phyloP scores from a whole-genome alignment of 192 early-diverging fungal genomes.

The Podila epicladia region DNA sequence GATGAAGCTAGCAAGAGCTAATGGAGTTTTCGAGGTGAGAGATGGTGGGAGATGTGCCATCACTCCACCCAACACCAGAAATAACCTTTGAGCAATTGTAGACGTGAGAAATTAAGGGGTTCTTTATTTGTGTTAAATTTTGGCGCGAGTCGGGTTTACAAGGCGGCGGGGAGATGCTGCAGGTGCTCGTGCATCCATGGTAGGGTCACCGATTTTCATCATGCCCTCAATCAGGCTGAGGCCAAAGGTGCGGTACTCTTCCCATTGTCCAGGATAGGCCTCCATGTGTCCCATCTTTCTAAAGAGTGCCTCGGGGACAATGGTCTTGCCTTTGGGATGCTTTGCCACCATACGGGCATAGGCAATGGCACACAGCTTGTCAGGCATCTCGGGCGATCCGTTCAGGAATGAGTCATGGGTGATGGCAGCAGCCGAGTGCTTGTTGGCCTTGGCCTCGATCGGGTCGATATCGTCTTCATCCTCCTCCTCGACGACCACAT shows the following conservation, averaged over 20 bases:
- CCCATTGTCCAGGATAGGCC: conserved; percentile 44
- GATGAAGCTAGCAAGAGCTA: no score
- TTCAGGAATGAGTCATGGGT: neutral
- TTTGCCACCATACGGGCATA: conserved; percentile 49
- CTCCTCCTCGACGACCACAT: conserved; percentile 26
- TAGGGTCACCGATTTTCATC: conserved; percentile 50
- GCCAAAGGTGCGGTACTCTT: conserved; percentile 43
- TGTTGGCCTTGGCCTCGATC: conserved; percentile 31
- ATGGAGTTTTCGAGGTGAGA: neutral
- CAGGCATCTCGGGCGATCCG: conserved; percentile 14
- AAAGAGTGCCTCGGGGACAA: conserved; percentile 21
- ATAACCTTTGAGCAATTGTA: no score
- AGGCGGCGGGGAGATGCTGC: conserved; percentile 16
- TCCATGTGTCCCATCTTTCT: conserved; percentile 39
- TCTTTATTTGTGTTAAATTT: conserved; percentile 11
- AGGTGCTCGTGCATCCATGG: neutral
- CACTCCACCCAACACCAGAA: neutral
- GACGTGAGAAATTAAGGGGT: neutral
- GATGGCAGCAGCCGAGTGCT: neutral
- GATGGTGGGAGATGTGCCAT: conserved; percentile 1
- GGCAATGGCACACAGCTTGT: conserved; percentile 44
- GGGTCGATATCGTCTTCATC: conserved; percentile 51
- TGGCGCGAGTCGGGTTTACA: conserved; percentile 31
- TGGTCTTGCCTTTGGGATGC: conserved; percentile 47
- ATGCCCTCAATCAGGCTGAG: conserved; percentile 46